A percentile compares a stretch with the other conserved stretches of the same genome.
These are phyloP conservation scores for Capronia americana DNA, from an alignment of 2,329 filamentous ascomycete species.

Conservation along the genomic window DNA sequence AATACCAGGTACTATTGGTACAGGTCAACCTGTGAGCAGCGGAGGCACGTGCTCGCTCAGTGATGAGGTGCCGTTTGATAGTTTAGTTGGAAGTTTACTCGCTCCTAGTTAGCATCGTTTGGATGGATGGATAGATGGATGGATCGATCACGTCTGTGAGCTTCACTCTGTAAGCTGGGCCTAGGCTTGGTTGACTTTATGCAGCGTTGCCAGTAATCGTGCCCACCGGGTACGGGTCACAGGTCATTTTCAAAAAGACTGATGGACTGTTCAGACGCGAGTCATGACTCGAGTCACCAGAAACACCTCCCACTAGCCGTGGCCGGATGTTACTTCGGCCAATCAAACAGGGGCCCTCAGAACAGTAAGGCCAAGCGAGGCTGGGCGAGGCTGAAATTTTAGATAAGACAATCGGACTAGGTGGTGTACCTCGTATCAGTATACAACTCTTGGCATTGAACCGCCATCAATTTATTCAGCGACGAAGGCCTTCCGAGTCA, in stretches of 20 bases:
- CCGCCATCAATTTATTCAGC: not conserved
- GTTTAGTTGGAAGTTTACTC: not conserved
- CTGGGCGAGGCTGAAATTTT: not conserved
- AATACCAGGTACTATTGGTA: not conserved
- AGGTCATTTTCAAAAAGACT: not conserved
- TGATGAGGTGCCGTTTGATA: not conserved
- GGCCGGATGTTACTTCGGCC: not conserved
- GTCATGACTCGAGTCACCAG: not conserved
- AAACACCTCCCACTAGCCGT: not conserved
- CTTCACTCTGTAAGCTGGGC: not conserved
- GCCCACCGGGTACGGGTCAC: not conserved
- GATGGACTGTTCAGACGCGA: not conserved
- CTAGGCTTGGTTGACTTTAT: not conserved
- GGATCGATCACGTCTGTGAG: not conserved
- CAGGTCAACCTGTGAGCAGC: not conserved
- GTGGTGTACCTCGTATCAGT: not conserved
- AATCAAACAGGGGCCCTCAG: not conserved
- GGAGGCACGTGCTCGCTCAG: not conserved
- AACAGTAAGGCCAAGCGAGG: not conserved
- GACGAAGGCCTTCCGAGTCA: not conserved
- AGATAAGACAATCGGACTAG: not conserved
- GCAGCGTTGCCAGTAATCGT: not conserved
- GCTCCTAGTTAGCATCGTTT: not conserved
- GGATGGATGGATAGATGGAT: not conserved
- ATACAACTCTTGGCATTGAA: not conserved